Conservation (phyloP, 345 rosid species). For the Geranium rotundifolium region DNA sequence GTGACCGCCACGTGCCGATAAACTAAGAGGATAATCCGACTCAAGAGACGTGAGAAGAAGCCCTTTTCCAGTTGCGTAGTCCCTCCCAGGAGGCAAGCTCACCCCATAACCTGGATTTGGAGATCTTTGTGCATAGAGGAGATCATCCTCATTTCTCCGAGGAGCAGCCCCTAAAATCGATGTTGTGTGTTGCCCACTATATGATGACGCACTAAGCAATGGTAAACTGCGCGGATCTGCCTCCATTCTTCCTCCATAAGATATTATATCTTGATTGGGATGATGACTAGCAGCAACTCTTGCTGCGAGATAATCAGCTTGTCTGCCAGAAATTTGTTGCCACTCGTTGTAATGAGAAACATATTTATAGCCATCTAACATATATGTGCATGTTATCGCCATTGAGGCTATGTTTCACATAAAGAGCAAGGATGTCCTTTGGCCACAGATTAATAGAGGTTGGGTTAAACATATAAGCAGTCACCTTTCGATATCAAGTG, state of each 20-base stretch:
- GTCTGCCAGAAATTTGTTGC: slow-evolving; percentile 63
- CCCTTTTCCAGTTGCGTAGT: slow-evolving; percentile 83
- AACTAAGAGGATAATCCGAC: slow-evolving; percentile 47
- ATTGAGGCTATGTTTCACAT: not conserved
- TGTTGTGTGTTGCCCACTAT: slow-evolving; percentile 57
- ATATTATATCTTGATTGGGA: slow-evolving; percentile 52
- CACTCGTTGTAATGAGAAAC: slow-evolving; percentile 39
- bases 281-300: slow-evolving; percentile 66
- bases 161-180: slow-evolving; percentile 92
- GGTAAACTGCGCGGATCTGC: slow-evolving; percentile 61
- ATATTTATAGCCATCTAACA: slow-evolving; percentile 5
- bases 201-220: slow-evolving; percentile 51
- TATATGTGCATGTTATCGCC: not conserved
- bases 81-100: slow-evolving; percentile 97
- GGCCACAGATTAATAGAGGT: not conserved
- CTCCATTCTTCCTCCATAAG: slow-evolving; percentile 75
- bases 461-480: not conserved
- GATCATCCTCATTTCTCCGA: slow-evolving; percentile 68
- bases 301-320: slow-evolving; percentile 30
- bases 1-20: slow-evolving; percentile 39
- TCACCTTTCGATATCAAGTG: not conserved
- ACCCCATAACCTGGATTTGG: slow-evolving; percentile 98
- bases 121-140: slow-evolving; percentile 46
- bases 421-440: not conserved
- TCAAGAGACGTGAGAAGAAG: slow-evolving; percentile 59